A percentile compares a stretch with the other conserved stretches of the same genome.
Conservation (phyloP, 352 stramenopile species). For the Elongisporangium prolatum region DNA sequence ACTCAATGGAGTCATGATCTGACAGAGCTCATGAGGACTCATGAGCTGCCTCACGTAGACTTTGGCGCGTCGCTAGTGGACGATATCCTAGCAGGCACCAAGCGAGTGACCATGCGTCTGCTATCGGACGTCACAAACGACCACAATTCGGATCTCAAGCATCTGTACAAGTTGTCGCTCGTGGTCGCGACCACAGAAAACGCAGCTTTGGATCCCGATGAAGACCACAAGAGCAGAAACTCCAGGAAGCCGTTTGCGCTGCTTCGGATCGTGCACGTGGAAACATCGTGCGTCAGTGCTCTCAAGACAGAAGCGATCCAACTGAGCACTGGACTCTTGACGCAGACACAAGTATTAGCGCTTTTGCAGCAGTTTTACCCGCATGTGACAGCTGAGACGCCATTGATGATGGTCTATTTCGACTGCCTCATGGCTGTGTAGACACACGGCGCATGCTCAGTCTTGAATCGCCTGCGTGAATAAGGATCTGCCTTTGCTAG, state of each 20-base stretch:
- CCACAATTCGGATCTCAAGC: slow-evolving; percentile 43
- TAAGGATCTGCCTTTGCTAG: neutral
- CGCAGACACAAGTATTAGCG: slow-evolving; percentile 21
- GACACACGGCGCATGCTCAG: neutral
- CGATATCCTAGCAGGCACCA: slow-evolving; percentile 32
- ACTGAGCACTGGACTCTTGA: neutral
- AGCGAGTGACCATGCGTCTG: slow-evolving; percentile 69
- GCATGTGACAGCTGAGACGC: slow-evolving; percentile 30
- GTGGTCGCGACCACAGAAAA: slow-evolving; percentile 31
- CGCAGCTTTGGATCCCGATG: neutral
- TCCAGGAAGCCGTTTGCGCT: slow-evolving; percentile 35
- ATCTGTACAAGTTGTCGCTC: slow-evolving; percentile 26
- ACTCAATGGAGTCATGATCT: neutral
- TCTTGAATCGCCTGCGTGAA: slow-evolving; percentile 1
- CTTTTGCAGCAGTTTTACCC: slow-evolving; percentile 59
- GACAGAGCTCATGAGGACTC: neutral
- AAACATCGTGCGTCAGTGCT: slow-evolving; percentile 1
- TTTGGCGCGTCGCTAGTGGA: slow-evolving; percentile 45
- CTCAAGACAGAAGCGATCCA: neutral
- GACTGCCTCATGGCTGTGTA: slow-evolving; percentile 15
- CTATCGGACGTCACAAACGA: slow-evolving; percentile 41
- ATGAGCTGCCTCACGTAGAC: slow-evolving; percentile 36
- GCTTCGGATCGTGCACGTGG: slow-evolving; percentile 35
- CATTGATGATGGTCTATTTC: slow-evolving; percentile 51
- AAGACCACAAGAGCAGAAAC: neutral